Evolutionary conservation across 2,329 filamentous ascomycete species (phyloP).

Genomic region (Botryotinia globosa): DNA sequence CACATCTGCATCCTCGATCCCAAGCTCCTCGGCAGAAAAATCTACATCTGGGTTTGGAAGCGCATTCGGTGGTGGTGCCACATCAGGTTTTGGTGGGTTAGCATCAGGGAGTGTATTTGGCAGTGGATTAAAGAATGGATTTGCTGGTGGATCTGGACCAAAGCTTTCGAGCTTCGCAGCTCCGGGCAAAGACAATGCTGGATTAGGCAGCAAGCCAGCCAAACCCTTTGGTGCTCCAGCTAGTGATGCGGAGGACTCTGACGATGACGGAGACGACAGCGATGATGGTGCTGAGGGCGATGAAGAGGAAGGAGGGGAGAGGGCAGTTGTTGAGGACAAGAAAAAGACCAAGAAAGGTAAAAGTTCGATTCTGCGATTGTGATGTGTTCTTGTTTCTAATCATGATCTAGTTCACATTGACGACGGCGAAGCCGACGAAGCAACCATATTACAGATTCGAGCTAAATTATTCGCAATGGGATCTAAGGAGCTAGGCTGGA

Average conservation of each 20-base stretch:
- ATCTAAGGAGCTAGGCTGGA: slow-evolving; percentile 64
- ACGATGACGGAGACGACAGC: slow-evolving; percentile 43
- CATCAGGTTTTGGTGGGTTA: slow-evolving; percentile 38
- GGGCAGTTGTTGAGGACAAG: slow-evolving; percentile 54
- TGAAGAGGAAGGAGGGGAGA: slow-evolving; percentile 49
- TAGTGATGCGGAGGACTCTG: slow-evolving; percentile 55
- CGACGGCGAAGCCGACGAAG: slow-evolving; percentile 83
- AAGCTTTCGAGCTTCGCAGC: slow-evolving; percentile 70
- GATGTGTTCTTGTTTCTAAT: neutral
- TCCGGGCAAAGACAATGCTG: slow-evolving; percentile 49
- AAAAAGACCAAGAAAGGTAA: slow-evolving; percentile 66
- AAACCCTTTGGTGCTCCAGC: slow-evolving; percentile 77
- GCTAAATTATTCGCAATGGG: slow-evolving; percentile 84
- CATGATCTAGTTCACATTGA: slow-evolving; percentile 56
- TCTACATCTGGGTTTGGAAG: slow-evolving; percentile 40
- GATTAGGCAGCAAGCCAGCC: slow-evolving; percentile 55
- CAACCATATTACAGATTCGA: slow-evolving; percentile 69
- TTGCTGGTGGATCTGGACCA: slow-evolving; percentile 40
- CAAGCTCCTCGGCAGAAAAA: slow-evolving; percentile 39
- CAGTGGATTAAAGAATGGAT: slow-evolving; percentile 43
- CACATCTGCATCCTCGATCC: slow-evolving; percentile 35
- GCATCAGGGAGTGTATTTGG: slow-evolving; percentile 43
- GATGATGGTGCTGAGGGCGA: slow-evolving; percentile 45
- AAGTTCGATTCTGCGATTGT: slow-evolving; percentile 33
- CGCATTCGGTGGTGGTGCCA: slow-evolving; percentile 27